Evolutionary conservation across 805 yeast species (phyloP).

Genomic region (Cyberlindnera meyerae): DNA sequence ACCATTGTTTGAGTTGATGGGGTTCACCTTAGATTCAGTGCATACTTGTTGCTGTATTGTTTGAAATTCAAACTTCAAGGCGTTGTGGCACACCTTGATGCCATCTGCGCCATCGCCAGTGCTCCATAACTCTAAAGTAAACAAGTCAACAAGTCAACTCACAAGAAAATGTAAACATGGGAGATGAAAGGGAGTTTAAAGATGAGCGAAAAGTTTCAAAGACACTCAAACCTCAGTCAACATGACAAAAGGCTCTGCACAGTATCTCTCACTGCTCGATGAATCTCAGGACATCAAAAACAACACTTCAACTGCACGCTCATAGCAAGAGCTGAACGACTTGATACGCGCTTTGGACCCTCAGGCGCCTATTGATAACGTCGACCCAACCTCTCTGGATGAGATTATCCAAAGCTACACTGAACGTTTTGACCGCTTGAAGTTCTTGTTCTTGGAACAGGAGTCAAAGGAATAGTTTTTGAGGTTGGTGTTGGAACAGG

Average conservation of each 20-base stretch:
- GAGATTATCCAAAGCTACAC: constrained; percentile 33
- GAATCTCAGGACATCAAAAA: neutral
- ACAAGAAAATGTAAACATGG: too few relatives aligned
- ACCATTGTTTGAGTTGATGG: constrained; percentile 5
- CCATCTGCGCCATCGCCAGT: too few relatives aligned
- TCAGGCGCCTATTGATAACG: constrained; percentile 5
- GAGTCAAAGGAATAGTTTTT: constrained; percentile 68
- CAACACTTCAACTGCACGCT: constrained; percentile 1
- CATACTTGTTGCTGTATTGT: neutral
- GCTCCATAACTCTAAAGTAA: too few relatives aligned
- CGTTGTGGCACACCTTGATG: too few relatives aligned
- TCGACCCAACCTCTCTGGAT: constrained; percentile 30
- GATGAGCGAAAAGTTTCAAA: too few relatives aligned
- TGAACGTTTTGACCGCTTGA: constrained; percentile 44
- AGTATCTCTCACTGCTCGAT: too few relatives aligned
- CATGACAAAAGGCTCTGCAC: too few relatives aligned
- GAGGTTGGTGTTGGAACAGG: constrained; percentile 39
- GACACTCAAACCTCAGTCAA: neutral
- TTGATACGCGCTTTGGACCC: constrained; percentile 10
- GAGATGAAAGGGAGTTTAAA: too few relatives aligned
- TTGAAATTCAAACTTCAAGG: too few relatives aligned
- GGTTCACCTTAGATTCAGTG: neutral
- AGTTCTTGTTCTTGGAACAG: constrained; percentile 64
- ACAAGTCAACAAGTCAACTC: too few relatives aligned
- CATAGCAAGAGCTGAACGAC: constrained; percentile 4